These are phyloP conservation scores for Zygnema cylindricum DNA, from an alignment of 139 green algal genomes.

Conservation along the genomic window DNA sequence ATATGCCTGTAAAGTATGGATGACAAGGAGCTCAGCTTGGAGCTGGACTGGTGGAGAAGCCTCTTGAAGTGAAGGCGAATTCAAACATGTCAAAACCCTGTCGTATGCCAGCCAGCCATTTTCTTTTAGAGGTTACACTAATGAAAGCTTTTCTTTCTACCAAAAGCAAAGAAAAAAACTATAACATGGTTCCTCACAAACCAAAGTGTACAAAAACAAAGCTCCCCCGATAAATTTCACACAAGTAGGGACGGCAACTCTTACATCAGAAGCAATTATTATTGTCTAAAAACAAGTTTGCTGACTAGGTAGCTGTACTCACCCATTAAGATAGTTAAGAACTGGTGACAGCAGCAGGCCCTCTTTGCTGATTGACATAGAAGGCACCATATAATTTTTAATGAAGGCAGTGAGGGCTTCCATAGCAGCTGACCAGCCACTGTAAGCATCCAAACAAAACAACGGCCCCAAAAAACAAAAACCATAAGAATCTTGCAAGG, in stretches of 20 bases:
- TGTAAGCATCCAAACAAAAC: constrained; percentile 33
- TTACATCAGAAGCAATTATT: too few species aligned
- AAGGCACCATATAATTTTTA: constrained; percentile 41
- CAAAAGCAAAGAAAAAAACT: background rate
- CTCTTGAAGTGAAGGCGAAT: constrained; percentile 42
- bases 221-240: background rate
- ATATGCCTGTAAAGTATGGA: constrained; percentile 41
- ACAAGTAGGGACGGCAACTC: background rate
- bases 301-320: background rate
- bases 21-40: constrained; percentile 34
- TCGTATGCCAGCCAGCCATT: background rate
- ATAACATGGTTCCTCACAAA: background rate
- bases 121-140: too few species aligned
- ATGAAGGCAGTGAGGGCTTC: constrained; percentile 62
- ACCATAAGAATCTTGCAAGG: background rate
- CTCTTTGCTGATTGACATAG: constrained; percentile 4
- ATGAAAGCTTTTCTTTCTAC: background rate
- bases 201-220: background rate
- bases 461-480: background rate
- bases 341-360: constrained; percentile 39
- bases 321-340: constrained; percentile 53
- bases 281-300: too few species aligned
- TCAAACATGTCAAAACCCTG: constrained; percentile 49
- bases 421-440: constrained; percentile 56
- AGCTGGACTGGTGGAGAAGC: constrained; percentile 18